Evolutionary conservation across 148 eudicot species (phyloP).

Genomic region (Chenopodium quinoa): DNA sequence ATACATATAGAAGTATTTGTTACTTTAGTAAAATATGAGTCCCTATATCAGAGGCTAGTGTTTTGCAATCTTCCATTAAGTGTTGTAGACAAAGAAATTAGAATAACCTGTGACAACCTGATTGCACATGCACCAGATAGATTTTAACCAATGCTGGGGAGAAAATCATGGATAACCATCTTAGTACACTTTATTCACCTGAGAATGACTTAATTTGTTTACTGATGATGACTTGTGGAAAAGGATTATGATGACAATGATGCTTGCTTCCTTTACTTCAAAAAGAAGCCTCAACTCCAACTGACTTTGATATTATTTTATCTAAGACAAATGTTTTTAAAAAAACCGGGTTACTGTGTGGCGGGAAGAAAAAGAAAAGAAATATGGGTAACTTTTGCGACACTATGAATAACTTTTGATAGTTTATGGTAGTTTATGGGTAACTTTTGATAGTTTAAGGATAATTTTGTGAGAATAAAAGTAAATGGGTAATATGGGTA

Average conservation of each 20-base stretch:
- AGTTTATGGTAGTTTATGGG: too few species aligned
- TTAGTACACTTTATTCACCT: not conserved
- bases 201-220: not conserved
- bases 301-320: not conserved
- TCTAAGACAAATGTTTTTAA: too few species aligned
- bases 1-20: not conserved
- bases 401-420: too few species aligned
- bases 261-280: conserved; percentile 1
- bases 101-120: not conserved
- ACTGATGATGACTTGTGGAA: not conserved
- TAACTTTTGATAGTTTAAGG: too few species aligned
- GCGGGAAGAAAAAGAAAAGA: too few species aligned
- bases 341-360: too few species aligned
- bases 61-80: not conserved
- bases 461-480: too few species aligned
- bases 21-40: not conserved
- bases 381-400: too few species aligned
- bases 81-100: not conserved
- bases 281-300: not conserved
- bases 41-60: not conserved
- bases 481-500: too few species aligned
- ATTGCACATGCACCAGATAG: not conserved
- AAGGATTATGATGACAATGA: not conserved
- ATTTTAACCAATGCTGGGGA: not conserved
- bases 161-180: not conserved